Evolutionary conservation across 495 filamentous ascomycete species (phyloP), one percentile per base, ranked within the genome.

Genomic region (Polyplosphaeria fusca): DNA sequence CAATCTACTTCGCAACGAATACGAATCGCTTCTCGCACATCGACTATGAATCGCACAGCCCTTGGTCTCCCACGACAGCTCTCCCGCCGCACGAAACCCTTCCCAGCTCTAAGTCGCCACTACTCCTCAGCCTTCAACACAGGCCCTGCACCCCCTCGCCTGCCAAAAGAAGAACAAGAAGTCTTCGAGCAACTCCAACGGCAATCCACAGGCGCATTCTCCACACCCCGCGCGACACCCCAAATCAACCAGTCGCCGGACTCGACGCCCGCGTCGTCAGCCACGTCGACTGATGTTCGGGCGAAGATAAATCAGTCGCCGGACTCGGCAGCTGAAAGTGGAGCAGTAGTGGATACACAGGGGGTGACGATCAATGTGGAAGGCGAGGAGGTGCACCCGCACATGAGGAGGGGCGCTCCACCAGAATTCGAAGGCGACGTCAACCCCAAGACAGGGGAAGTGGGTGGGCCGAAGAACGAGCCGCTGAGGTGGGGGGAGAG

Each of bases 381-480:
- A 35, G 81, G 80, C 41, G 77, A 80, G 55, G 80, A 87, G 53
- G 63, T 87, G 4, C 87, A 91, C 67, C 86, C 86, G 0, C 81
- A 91, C 75, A 71, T 84, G 45, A 71, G 82, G 32, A 69, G 78
- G 57, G 91, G 92, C 18, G 83, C 89, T 41, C 78, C 82, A 69
- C 93, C 93, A 2, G 93, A 97, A 71, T 98, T 98, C 65, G 88
- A 94, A 64, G 93, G 93, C 35, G 89, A 97, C 35, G 78, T 76
- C 54, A 96, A 98, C 67, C 93, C 93, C 1, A 86, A 86, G 75
- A 98, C 93, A 2, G 94, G 94, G n/a, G 93, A 97, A 75, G 79
- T 95, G 39, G 93, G 91, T 4, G 93, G 93, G 13, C 93, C 93
- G 16, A 98, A 97, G 82, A 98, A 96, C 71, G 93, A 98, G 73